Evolutionary conservation across 2,329 filamentous ascomycete genomes (phyloP).

Genomic region (Taxawa tesnikishii): DNA sequence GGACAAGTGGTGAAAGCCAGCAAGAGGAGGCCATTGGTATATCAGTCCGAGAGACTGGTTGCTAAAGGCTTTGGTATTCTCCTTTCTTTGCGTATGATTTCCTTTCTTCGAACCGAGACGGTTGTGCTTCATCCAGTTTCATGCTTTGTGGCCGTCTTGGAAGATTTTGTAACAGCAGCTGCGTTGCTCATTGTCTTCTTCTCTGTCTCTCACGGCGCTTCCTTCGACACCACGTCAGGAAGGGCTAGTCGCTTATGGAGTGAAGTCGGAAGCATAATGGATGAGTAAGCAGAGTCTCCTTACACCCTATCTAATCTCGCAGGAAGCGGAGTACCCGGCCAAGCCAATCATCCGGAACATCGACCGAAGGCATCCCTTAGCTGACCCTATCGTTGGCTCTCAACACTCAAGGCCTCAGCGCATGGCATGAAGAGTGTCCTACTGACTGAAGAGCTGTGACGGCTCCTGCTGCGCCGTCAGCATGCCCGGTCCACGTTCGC

Average conservation of each 20-base stretch:
- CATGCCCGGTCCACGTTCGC: slow-evolving; percentile 4
- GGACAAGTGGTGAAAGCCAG: no score
- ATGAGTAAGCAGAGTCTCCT: not conserved
- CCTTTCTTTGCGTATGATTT: not conserved
- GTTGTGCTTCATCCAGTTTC: no score
- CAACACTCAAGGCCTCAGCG: not conserved
- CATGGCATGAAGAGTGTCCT: not conserved
- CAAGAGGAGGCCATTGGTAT: no score
- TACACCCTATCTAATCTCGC: not conserved
- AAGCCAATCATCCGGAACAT: not conserved
- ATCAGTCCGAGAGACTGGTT: not conserved
- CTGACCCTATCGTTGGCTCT: not conserved
- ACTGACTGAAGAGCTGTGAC: slow-evolving; percentile 3
- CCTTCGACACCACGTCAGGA: not conserved
- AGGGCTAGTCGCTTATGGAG: not conserved
- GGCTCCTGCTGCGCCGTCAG: slow-evolving; percentile 7
- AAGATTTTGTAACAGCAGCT: not conserved
- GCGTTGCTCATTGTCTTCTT: not conserved
- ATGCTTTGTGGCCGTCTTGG: no score
- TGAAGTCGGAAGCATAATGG: not conserved
- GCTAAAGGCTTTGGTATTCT: not conserved
- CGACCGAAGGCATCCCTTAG: not conserved
- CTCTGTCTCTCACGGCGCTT: not conserved
- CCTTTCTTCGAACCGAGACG: not conserved
- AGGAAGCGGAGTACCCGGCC: not conserved